A percentile compares a stretch with the other conserved stretches of the same genome.
phyloP scores from a whole-genome alignment of 2,329 filamentous ascomycete genomes.

The Fusarium nanum region DNA sequence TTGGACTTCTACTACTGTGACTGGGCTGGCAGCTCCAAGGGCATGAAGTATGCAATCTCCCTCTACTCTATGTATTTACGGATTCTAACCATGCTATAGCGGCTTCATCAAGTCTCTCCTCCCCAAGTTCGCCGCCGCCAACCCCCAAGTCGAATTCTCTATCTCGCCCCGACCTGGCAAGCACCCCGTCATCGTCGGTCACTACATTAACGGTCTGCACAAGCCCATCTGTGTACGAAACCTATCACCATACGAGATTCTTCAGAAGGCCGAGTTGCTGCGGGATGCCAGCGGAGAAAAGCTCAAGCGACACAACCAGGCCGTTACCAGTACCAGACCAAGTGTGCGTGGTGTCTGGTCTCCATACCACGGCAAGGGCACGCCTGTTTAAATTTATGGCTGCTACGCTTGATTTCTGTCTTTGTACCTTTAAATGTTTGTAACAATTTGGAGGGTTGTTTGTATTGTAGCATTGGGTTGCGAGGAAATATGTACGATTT shows the following conservation, averaged over 20 bases:
- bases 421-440: constrained; percentile 46
- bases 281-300: constrained; percentile 82
- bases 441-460: constrained; percentile 41
- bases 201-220: constrained; percentile 90
- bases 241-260: constrained; percentile 80
- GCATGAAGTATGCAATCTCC: constrained; percentile 81
- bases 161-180: constrained; percentile 90
- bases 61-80: background rate
- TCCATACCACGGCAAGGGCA: constrained; percentile 73
- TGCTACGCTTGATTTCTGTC: constrained; percentile 14
- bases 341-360: constrained; percentile 78
- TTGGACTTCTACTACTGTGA: constrained; percentile 98
- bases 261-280: constrained; percentile 81
- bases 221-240: constrained; percentile 93
- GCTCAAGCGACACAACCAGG: constrained; percentile 71
- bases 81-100: constrained; percentile 59
- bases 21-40: constrained; percentile 90
- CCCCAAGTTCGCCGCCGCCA: constrained; percentile 78
- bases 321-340: constrained; percentile 71
- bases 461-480: constrained; percentile 45
- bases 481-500: constrained; percentile 46
- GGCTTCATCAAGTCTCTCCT: constrained; percentile 84
- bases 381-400: constrained; percentile 58
- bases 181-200: constrained; percentile 88
- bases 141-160: constrained; percentile 91